Percentiles rank a stretch among this genome's conserved stretches.
Conservation (phyloP, 352 stramenopile species). For the Hyaloperonospora arabidopsidis region DNA sequence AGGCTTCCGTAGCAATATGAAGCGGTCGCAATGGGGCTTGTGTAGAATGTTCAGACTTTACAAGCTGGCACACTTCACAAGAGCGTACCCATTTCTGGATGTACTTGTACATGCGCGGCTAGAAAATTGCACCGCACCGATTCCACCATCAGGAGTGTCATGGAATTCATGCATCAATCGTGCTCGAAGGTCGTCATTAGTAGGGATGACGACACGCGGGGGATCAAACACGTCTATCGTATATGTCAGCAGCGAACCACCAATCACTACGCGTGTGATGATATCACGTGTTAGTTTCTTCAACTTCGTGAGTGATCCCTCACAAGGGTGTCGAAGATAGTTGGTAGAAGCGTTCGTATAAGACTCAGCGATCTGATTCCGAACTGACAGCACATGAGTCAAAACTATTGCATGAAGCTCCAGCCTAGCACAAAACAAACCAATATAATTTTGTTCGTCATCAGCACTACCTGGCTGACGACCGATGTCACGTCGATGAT, state of each 20-base stretch:
- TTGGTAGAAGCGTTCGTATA: not conserved
- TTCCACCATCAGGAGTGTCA: not conserved
- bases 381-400: not conserved
- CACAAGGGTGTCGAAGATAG: not conserved
- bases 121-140: not conserved
- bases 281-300: not conserved
- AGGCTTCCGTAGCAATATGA: not conserved
- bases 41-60: not conserved
- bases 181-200: not conserved
- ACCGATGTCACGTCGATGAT: not conserved
- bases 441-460: constrained; percentile 3
- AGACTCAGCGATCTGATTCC: constrained; percentile 1
- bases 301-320: not conserved
- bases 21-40: not conserved
- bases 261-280: too few species aligned
- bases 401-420: not conserved
- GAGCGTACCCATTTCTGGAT: not conserved
- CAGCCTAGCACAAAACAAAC: not conserved
- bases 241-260: too few species aligned
- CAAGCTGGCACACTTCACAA: constrained; percentile 2
- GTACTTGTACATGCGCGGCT: constrained; percentile 4
- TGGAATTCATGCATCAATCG: constrained; percentile 1
- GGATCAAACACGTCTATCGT: not conserved
- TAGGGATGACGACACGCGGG: not conserved
- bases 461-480: not conserved